phyloP scores from a whole-genome alignment of 1,139 yeast genomes.

The Hemisphaericaspora xylofermentans region DNA sequence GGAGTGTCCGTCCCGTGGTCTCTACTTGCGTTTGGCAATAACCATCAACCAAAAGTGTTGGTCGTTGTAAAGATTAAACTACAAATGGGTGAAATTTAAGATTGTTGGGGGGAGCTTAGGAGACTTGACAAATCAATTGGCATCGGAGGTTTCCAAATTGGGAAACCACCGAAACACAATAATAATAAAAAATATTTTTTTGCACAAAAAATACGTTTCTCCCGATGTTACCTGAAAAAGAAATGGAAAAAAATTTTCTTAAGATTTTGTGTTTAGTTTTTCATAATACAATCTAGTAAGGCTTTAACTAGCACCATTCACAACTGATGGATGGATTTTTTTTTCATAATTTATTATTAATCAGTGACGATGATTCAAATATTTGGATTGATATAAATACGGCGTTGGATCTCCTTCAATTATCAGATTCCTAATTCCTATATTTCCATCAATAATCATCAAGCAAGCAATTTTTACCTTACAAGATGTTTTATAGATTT shows the following conservation, averaged over 20 bases:
- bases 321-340: no score
- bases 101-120: no score
- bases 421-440: not conserved
- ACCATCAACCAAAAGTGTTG: no score
- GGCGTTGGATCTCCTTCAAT: not conserved
- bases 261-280: no score
- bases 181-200: not conserved
- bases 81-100: no score
- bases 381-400: no score
- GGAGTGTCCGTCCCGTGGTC: no score
- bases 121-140: not conserved
- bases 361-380: no score
- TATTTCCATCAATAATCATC: not conserved
- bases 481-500: constrained; percentile 14
- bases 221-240: not conserved
- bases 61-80: no score
- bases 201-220: not conserved
- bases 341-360: no score
- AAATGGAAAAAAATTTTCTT: not conserved
- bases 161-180: not conserved
- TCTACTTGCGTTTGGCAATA: no score
- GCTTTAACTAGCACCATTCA: not conserved
- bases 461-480: not conserved
- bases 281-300: no score
- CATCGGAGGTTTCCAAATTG: not conserved